Percentiles rank a stretch among this genome's conserved stretches.
Evolutionary conservation across 2,329 filamentous ascomycete genomes (phyloP).

Genomic region (Fusarium chaquense): DNA sequence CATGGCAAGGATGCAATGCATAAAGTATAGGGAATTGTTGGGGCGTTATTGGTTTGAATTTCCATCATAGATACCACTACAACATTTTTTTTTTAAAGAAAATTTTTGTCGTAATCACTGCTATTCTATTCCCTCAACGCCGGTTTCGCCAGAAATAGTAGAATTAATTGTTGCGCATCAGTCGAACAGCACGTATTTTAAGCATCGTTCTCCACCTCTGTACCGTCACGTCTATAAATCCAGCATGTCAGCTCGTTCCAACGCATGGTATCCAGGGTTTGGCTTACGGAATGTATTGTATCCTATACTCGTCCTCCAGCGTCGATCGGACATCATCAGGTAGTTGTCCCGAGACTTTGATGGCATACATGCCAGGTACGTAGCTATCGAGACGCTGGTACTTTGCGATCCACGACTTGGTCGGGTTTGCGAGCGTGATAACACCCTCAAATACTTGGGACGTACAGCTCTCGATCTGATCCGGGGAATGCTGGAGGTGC

Average conservation of each 20-base stretch:
- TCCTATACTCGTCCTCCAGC: conserved; percentile 72
- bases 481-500: conserved; percentile 80
- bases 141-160: conserved; percentile 49
- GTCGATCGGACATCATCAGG: conserved; percentile 72
- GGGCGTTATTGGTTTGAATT: conserved; percentile 39
- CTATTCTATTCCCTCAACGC: conserved; percentile 47
- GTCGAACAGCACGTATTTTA: conserved; percentile 46
- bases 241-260: conserved; percentile 20
- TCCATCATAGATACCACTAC: conserved; percentile 50
- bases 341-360: conserved; percentile 88
- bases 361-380: conserved; percentile 89
- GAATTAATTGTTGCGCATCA: conserved; percentile 17
- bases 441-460: conserved; percentile 96
- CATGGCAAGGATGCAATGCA: conserved; percentile 4
- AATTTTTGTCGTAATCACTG: conserved; percentile 26
- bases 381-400: conserved; percentile 94
- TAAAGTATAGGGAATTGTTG: conserved; percentile 9
- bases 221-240: conserved; percentile 65
- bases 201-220: conserved; percentile 62
- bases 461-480: conserved; percentile 91
- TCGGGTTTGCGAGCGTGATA: conserved; percentile 86
- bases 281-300: conserved; percentile 73
- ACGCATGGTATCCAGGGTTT: not conserved
- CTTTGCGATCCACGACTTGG: conserved; percentile 91
- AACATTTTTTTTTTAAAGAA: conserved; percentile 30